Conservation (phyloP, 257 asterid genomes). For the Rehmannia glutinosa region DNA sequence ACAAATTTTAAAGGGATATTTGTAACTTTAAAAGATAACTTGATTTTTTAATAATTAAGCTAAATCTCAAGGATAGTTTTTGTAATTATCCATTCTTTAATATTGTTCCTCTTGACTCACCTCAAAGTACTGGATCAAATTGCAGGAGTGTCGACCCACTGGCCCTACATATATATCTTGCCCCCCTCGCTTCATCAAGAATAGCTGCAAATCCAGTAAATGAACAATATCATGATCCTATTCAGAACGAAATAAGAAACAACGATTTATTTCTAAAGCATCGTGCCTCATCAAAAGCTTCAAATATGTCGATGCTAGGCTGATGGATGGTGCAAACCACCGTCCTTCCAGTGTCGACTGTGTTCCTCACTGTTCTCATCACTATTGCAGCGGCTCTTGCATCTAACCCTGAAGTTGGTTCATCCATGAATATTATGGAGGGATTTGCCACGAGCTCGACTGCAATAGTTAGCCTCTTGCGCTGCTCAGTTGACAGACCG, state of each 20-base stretch:
- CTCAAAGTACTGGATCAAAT: conserved; percentile 53
- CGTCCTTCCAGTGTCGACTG: conserved; percentile 59
- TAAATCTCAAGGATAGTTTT: too few relatives aligned
- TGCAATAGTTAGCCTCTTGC: conserved; percentile 68
- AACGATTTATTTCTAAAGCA: too few relatives aligned
- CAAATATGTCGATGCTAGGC: conserved; percentile 67
- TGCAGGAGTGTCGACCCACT: conserved; percentile 51
- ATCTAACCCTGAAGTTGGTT: conserved; percentile 65
- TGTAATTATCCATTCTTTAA: not conserved
- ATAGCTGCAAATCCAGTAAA: conserved; percentile 31
- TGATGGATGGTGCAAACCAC: conserved; percentile 72
- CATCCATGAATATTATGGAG: conserved; percentile 65
- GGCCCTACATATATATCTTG: conserved; percentile 69
- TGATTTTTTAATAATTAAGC: too few relatives aligned
- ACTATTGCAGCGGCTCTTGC: conserved; percentile 74
- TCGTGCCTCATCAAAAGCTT: conserved; percentile 58
- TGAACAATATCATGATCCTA: not conserved
- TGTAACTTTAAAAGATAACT: too few relatives aligned
- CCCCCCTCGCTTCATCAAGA: conserved; percentile 66
- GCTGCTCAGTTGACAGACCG: conserved; percentile 67
- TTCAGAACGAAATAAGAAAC: not conserved
- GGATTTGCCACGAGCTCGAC: conserved; percentile 73
- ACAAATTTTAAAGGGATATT: too few relatives aligned
- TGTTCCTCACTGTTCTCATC: conserved; percentile 64
- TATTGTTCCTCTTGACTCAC: conserved; percentile 13